A percentile compares a stretch with the other conserved stretches of the same genome.
Conservation (phyloP, 177 flowering plant species). For the Vitis hybrid region DNA sequence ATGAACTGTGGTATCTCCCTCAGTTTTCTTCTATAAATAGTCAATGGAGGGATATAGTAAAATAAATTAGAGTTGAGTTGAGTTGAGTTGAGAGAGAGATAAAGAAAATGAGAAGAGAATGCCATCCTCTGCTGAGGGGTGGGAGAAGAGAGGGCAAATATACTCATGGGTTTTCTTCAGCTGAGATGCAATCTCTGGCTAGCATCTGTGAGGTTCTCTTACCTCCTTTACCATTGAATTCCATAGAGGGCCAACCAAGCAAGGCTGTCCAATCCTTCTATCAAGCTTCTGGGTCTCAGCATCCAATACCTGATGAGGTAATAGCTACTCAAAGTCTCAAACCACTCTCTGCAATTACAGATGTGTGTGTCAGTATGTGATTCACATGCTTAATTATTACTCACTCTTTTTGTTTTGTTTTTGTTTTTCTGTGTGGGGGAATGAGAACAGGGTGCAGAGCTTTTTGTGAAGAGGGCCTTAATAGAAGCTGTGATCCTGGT, state of each 20-base stretch:
- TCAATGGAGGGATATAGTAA: too few species aligned
- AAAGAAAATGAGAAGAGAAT: conserved; percentile 13
- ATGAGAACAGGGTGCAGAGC: conserved; percentile 40
- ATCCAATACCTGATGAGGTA: conserved; percentile 56
- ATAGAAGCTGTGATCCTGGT: conserved; percentile 36
- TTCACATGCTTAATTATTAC: neutral
- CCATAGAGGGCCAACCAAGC: conserved; percentile 12
- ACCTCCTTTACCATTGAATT: conserved; percentile 37
- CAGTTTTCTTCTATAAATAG: too few species aligned
- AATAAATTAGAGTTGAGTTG: too few species aligned
- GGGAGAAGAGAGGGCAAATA: conserved; percentile 30
- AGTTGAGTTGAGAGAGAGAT: neutral
- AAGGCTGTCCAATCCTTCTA: conserved; percentile 32
- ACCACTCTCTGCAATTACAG: neutral
- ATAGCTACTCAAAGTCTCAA: neutral
- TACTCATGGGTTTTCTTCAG: conserved; percentile 48
- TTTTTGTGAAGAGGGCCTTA: conserved; percentile 28
- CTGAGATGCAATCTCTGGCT: conserved; percentile 46
- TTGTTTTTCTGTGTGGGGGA: neutral
- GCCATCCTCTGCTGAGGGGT: conserved; percentile 48
- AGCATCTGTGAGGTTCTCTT: conserved; percentile 51
- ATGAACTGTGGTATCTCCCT: too few species aligned
- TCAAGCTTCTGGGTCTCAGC: conserved; percentile 42
- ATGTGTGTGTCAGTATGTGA: too few species aligned
- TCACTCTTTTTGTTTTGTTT: neutral